phyloP scores from a whole-genome alignment of 2,329 filamentous ascomycete genomes.

The Pseudogymnoascus sp. region DNA sequence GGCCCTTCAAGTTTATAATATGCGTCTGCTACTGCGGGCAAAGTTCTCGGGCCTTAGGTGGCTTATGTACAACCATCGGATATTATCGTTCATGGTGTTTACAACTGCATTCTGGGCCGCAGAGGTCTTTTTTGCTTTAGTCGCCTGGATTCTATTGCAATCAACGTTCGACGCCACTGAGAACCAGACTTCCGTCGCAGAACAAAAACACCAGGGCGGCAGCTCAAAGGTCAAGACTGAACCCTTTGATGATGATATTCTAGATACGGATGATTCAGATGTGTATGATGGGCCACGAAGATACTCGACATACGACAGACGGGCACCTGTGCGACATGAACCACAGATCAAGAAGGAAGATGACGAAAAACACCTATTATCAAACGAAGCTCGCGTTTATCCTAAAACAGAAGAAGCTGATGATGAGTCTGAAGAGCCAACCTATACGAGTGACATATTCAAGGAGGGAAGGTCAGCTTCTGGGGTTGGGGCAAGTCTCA shows the following conservation, averaged over 20 bases:
- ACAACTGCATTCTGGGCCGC: constrained; percentile 68
- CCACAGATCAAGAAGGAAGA: constrained; percentile 24
- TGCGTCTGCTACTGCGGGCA: constrained; percentile 62
- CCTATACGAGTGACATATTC: constrained; percentile 22
- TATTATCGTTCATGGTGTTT: constrained; percentile 62
- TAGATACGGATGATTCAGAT: constrained; percentile 25
- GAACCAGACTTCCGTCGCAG: constrained; percentile 20
- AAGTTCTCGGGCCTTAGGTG: constrained; percentile 69
- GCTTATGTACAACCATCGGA: constrained; percentile 78
- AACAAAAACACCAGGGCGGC: constrained; percentile 18
- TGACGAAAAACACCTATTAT: constrained; percentile 20
- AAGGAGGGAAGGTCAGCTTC: constrained; percentile 34
- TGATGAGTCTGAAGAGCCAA: constrained; percentile 40
- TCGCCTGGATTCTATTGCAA: constrained; percentile 53
- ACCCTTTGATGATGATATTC: constrained; percentile 16
- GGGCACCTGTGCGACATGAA: constrained; percentile 35
- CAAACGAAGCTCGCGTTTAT: constrained; percentile 22
- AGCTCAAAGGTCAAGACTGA: constrained; percentile 23
- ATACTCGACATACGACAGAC: constrained; percentile 38
- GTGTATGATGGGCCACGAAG: constrained; percentile 38
- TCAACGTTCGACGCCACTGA: constrained; percentile 12
- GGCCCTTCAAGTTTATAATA: constrained; percentile 69
- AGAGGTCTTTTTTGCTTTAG: constrained; percentile 59
- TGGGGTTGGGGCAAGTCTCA: constrained; percentile 49
- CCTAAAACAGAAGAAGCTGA: constrained; percentile 37